A percentile compares a stretch with the other conserved stretches of the same genome.
These are phyloP conservation scores for Capsicum chinense DNA, from an alignment of 257 asterid species.

Conservation along the genomic window DNA sequence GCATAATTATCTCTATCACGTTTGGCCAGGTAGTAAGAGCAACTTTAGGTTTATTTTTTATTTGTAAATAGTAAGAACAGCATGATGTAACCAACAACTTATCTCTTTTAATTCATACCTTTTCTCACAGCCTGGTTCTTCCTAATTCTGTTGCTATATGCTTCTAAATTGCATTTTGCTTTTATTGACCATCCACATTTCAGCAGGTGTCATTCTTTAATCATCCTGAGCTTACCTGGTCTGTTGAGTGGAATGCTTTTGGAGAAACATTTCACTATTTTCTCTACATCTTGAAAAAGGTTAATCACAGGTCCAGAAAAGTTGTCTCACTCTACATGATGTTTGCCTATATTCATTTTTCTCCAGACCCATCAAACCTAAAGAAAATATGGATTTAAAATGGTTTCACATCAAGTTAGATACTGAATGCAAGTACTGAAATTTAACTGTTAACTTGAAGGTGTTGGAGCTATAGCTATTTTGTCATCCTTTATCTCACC, in stretches of 20 bases:
- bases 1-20: constrained; percentile 82
- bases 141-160: neutral
- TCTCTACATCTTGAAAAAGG: constrained; percentile 87
- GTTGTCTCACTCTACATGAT: neutral
- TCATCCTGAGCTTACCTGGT: constrained; percentile 80
- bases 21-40: constrained; percentile 78
- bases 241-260: constrained; percentile 81
- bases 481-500: neutral
- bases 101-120: neutral
- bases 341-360: neutral
- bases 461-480: neutral
- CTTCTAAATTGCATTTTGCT: neutral
- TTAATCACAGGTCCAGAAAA: constrained; percentile 30
- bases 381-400: neutral
- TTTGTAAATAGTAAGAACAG: constrained; percentile 15
- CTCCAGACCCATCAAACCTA: neutral
- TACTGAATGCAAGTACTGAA: constrained; percentile 26
- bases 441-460: neutral
- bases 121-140: neutral
- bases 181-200: constrained; percentile 74
- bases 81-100: neutral
- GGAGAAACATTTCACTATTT: constrained; percentile 96
- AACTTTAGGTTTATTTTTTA: neutral
- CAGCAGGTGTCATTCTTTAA: constrained; percentile 74
- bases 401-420: neutral